A percentile compares a stretch with the other conserved stretches of the same genome.
Conservation (phyloP, 352 stramenopile species). For the Phytophthora citrophthora region DNA sequence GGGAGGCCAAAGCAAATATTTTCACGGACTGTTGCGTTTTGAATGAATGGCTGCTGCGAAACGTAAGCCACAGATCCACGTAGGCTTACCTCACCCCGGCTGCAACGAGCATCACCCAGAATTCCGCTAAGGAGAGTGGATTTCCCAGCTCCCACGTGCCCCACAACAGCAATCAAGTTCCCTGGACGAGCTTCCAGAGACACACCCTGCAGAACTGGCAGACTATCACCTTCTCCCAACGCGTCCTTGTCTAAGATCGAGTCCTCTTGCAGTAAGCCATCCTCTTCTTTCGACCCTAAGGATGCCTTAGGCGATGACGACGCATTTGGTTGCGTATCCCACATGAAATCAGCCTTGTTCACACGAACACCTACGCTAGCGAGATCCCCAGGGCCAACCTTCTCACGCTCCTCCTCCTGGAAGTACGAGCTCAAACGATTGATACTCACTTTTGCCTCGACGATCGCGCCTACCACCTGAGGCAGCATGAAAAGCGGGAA, state of each 20-base stretch:
- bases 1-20: constrained; percentile 97
- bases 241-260: constrained; percentile 34
- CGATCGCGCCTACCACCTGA: constrained; percentile 94
- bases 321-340: constrained; percentile 54
- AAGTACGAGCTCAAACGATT: constrained; percentile 69
- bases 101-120: constrained; percentile 64
- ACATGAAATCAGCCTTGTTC: constrained; percentile 63
- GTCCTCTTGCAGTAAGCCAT: constrained; percentile 37
- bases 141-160: constrained; percentile 68
- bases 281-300: constrained; percentile 25
- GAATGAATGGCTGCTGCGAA: constrained; percentile 96
- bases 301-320: constrained; percentile 16
- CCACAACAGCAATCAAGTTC: constrained; percentile 67
- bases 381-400: constrained; percentile 79
- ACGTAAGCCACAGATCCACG: constrained; percentile 94
- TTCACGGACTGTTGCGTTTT: constrained; percentile 96
- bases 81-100: constrained; percentile 57
- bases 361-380: constrained; percentile 49
- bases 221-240: constrained; percentile 12
- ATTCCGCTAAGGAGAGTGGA: constrained; percentile 76
- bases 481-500: constrained; percentile 98
- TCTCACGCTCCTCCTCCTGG: constrained; percentile 64
- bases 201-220: constrained; percentile 56
- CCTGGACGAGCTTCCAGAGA: constrained; percentile 72
- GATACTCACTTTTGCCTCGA: constrained; percentile 88